Conservation (phyloP, 108 stramenopile species). For the Aurantiochytrium sp. region DNA sequence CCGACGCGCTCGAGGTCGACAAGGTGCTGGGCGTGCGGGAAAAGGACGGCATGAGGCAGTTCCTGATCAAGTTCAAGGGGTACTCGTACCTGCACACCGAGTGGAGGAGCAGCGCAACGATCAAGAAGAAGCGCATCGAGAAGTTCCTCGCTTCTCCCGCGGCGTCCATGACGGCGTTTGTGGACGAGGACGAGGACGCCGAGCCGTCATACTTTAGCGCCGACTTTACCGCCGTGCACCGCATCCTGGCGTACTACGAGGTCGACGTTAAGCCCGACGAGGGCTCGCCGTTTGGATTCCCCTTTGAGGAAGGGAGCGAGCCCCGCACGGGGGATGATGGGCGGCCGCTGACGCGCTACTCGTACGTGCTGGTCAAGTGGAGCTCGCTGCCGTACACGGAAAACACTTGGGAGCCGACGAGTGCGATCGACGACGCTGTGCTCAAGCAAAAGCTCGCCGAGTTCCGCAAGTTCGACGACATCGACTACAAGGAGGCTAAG, state of each 20-base stretch:
- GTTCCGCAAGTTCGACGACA: not conserved
- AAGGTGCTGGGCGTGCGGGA: not conserved
- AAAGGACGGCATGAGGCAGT: not conserved
- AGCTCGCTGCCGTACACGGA: not conserved
- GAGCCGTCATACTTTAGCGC: not conserved
- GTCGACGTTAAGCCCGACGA: not conserved
- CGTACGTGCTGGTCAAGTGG: constrained; percentile 22
- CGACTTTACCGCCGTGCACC: not conserved
- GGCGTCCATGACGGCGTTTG: not conserved
- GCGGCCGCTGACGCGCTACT: not conserved
- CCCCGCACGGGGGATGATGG: not conserved
- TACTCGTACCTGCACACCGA: not conserved
- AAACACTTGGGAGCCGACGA: not conserved
- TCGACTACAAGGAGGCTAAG: not conserved
- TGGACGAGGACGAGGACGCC: not conserved
- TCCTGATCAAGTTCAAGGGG: not conserved
- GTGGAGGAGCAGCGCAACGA: not conserved
- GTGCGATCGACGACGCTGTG: not conserved
- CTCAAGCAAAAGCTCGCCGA: not conserved
- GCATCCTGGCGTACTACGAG: not conserved
- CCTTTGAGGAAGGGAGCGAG: not conserved
- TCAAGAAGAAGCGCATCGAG: not conserved
- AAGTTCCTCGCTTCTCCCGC: not conserved
- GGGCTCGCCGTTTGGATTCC: not conserved
- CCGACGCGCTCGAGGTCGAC: not conserved